Percentiles rank a stretch among this genome's conserved stretches.
Evolutionary conservation across 2,329 filamentous ascomycete genomes (phyloP).

Genomic region (Aaosphaeria pasadenensis): DNA sequence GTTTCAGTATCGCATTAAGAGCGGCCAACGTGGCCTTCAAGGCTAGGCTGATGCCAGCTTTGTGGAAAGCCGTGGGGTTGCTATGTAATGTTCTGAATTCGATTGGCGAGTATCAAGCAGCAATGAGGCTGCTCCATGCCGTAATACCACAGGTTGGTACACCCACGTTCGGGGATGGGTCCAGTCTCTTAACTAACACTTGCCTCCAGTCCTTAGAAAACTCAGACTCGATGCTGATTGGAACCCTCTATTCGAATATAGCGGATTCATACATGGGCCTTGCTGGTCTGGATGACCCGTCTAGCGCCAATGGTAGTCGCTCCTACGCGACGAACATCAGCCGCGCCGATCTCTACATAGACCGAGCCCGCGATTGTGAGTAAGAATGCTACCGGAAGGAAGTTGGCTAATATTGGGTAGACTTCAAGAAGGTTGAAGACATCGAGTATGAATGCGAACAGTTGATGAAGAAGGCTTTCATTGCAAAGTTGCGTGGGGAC

Average conservation of each 20-base stretch:
- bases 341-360: slow-evolving; percentile 33
- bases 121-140: slow-evolving; percentile 61
- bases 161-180: neutral
- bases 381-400: neutral
- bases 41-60: slow-evolving; percentile 62
- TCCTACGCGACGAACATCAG: slow-evolving; percentile 19
- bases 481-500: slow-evolving; percentile 64
- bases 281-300: slow-evolving; percentile 51
- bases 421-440: slow-evolving; percentile 67
- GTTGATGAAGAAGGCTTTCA: slow-evolving; percentile 76
- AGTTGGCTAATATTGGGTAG: slow-evolving; percentile 18
- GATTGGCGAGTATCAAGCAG: slow-evolving; percentile 68
- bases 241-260: slow-evolving; percentile 65
- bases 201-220: slow-evolving; percentile 57
- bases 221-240: slow-evolving; percentile 60
- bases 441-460: slow-evolving; percentile 70
- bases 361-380: slow-evolving; percentile 35
- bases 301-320: slow-evolving; percentile 11
- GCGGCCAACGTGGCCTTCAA: slow-evolving; percentile 73
- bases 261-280: slow-evolving; percentile 78
- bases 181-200: slow-evolving; percentile 1
- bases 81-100: slow-evolving; percentile 67
- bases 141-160: slow-evolving; percentile 66
- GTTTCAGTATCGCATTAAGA: slow-evolving; percentile 72
- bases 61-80: slow-evolving; percentile 71